These are phyloP conservation scores for Scutellaria galericulata DNA, from an alignment of 257 asterid species.

Conservation along the genomic window DNA sequence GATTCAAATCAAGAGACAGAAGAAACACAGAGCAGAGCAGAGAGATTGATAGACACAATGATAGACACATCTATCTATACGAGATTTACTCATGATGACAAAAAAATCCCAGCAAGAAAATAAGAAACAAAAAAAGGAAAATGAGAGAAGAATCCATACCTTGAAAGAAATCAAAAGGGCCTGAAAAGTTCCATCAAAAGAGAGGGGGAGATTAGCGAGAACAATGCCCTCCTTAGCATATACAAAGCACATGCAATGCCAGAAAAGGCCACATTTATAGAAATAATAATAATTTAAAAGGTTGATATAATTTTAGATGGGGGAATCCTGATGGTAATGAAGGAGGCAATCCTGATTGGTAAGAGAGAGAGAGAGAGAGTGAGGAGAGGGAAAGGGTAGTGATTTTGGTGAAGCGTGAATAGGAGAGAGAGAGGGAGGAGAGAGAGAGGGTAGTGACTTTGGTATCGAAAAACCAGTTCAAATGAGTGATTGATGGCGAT, in stretches of 20 bases:
- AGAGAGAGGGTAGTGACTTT: constrained; percentile 5
- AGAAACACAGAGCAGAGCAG: not conserved
- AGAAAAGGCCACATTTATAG: constrained; percentile 31
- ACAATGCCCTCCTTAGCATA: not conserved
- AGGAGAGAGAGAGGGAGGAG: constrained; percentile 32
- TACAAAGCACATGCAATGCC: constrained; percentile 39
- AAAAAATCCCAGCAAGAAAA: not conserved
- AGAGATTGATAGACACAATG: not conserved
- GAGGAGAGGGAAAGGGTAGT: too few relatives aligned
- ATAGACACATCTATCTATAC: too few relatives aligned
- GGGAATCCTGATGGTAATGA: constrained; percentile 9
- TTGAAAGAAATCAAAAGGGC: constrained; percentile 36
- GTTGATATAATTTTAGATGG: not conserved
- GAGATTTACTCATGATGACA: not conserved
- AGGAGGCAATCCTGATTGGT: constrained; percentile 6
- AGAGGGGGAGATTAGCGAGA: not conserved
- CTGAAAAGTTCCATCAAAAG: too few relatives aligned
- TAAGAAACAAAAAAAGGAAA: not conserved
- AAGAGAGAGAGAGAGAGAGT: constrained; percentile 24
- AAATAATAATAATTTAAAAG: not conserved
- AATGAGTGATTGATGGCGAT: constrained; percentile 38
- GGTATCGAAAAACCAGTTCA: constrained; percentile 35
- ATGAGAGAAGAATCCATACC: constrained; percentile 31
- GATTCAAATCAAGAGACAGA: constrained; percentile 6
- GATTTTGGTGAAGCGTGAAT: constrained; percentile 37